Percentiles rank a stretch among this genome's conserved stretches.
phyloP scores from a whole-genome alignment of 768 basidiomycete species.

The Kwoniella bestiolae region DNA sequence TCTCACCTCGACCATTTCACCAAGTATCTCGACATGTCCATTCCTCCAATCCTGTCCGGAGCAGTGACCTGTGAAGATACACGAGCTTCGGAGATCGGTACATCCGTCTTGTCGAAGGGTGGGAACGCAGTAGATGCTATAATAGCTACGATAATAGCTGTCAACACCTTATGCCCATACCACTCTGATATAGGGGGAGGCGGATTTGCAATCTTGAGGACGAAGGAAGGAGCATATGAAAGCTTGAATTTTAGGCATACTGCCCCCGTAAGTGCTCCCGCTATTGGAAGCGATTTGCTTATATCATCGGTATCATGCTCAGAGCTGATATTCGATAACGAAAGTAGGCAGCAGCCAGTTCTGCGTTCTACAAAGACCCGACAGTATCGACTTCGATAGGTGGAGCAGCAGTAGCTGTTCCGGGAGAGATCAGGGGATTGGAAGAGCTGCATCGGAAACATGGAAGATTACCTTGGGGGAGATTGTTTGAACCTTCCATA shows the following conservation, averaged over 20 bases:
- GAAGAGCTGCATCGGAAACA: conserved; percentile 78
- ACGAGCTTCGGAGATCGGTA: conserved; percentile 40
- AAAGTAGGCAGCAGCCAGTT: conserved; percentile 32
- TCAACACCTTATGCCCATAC: conserved; percentile 40
- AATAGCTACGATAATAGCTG: conserved; percentile 43
- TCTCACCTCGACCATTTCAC: no score
- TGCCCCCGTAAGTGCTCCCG: conserved; percentile 46
- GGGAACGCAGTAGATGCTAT: conserved; percentile 52
- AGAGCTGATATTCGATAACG: background rate
- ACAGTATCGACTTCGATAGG: conserved; percentile 61
- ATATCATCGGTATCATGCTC: background rate
- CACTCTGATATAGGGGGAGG: conserved; percentile 51
- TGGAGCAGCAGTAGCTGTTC: conserved; percentile 81
- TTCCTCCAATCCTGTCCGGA: conserved; percentile 15
- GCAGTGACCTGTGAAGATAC: conserved; percentile 41
- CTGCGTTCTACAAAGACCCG: conserved; percentile 36
- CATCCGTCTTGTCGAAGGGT: conserved; percentile 32
- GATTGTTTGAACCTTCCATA: conserved; percentile 73
- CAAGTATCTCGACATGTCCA: background rate
- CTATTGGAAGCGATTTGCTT: background rate
- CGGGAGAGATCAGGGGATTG: conserved; percentile 84
- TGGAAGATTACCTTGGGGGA: conserved; percentile 74
- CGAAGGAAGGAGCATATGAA: conserved; percentile 29
- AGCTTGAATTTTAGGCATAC: conserved; percentile 44
- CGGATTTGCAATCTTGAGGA: conserved; percentile 49